These are phyloP conservation scores for Colletotrichum sp. DNA, from an alignment of 2,329 filamentous ascomycete species.

Conservation along the genomic window DNA sequence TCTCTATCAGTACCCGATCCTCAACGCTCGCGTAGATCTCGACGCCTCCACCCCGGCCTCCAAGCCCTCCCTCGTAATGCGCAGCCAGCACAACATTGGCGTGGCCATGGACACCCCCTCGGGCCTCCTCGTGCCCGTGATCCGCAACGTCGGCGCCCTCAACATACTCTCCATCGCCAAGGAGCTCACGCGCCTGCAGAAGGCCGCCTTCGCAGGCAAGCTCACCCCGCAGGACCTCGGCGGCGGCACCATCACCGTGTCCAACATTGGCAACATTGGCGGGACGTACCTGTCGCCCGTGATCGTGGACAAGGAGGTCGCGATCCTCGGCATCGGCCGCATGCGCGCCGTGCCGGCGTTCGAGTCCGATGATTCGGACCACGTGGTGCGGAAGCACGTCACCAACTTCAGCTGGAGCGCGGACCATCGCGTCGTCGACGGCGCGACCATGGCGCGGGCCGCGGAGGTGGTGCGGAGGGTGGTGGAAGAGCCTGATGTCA, in stretches of 20 bases:
- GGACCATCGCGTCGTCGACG: slow-evolving; percentile 92
- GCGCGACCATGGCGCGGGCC: slow-evolving; percentile 91
- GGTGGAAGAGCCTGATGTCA: slow-evolving; percentile 84
- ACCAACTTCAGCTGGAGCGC: slow-evolving; percentile 96
- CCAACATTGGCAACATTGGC: slow-evolving; percentile 95
- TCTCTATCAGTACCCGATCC: slow-evolving; percentile 79
- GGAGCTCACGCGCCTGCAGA: slow-evolving; percentile 77
- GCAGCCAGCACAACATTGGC: slow-evolving; percentile 90
- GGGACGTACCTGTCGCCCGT: slow-evolving; percentile 92
- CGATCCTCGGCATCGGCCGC: slow-evolving; percentile 87
- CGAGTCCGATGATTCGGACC: slow-evolving; percentile 48
- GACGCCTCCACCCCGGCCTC: slow-evolving; percentile 43
- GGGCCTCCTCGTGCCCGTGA: slow-evolving; percentile 89
- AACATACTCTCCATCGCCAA: slow-evolving; percentile 80
- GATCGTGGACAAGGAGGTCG: slow-evolving; percentile 88
- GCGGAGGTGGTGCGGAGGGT: slow-evolving; percentile 79
- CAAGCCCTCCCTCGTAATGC: slow-evolving; percentile 79
- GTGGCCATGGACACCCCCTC: slow-evolving; percentile 92
- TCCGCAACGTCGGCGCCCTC: slow-evolving; percentile 80
- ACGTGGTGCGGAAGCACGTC: slow-evolving; percentile 76
- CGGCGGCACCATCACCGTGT: slow-evolving; percentile 92
- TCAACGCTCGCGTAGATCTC: slow-evolving; percentile 84
- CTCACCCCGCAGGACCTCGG: slow-evolving; percentile 76
- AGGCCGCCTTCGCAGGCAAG: slow-evolving; percentile 75
- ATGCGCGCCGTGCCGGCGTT: slow-evolving; percentile 85